phyloP scores from a whole-genome alignment of 2,329 filamentous ascomycete genomes.

The Penicillium corylophilum region DNA sequence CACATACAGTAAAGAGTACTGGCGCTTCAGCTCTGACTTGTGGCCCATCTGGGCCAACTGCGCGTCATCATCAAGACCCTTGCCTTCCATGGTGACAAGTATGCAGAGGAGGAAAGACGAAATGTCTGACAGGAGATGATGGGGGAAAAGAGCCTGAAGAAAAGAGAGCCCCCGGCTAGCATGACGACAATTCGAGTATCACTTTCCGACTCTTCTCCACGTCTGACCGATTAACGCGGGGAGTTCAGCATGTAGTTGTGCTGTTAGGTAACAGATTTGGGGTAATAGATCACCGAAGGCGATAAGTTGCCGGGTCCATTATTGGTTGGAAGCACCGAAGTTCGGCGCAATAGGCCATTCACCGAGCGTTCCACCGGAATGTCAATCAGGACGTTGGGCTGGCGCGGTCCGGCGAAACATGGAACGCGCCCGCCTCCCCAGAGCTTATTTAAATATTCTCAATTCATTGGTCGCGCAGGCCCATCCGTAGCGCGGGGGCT shows the following conservation, averaged over 20 bases:
- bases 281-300: constrained; percentile 12
- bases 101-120: constrained; percentile 1
- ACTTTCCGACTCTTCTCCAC: constrained; percentile 16
- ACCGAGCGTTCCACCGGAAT: background rate
- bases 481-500: background rate
- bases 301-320: constrained; percentile 12
- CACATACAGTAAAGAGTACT: constrained; percentile 54
- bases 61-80: constrained; percentile 43
- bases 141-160: background rate
- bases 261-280: constrained; percentile 29
- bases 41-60: constrained; percentile 58
- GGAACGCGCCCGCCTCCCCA: constrained; percentile 9
- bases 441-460: constrained; percentile 4
- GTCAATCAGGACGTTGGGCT: constrained; percentile 4
- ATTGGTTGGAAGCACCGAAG: constrained; percentile 15
- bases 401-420: constrained; percentile 8
- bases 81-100: constrained; percentile 16
- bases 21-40: constrained; percentile 57
- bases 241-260: constrained; percentile 6
- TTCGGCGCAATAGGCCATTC: constrained; percentile 14
- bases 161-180: background rate
- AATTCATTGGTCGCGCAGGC: background rate
- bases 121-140: background rate
- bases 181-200: constrained; percentile 19
- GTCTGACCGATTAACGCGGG: constrained; percentile 10